These are phyloP conservation scores for Stemphylium lycopersici DNA, from an alignment of 2,329 filamentous ascomycete genomes.

Conservation along the genomic window DNA sequence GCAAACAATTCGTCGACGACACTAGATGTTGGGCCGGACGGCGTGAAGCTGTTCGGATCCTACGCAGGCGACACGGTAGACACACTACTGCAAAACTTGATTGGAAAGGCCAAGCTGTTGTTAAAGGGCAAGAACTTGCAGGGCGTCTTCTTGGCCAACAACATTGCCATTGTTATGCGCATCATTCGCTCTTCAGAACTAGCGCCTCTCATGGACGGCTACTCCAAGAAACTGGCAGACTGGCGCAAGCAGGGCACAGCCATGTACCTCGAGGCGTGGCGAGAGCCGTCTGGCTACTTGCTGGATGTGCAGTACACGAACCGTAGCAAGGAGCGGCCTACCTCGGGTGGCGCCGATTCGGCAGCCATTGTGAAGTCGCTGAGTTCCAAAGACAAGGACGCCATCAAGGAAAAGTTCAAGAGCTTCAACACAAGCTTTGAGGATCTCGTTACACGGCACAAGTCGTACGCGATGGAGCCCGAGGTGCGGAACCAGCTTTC, in stretches of 20 bases:
- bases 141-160: slow-evolving; percentile 92
- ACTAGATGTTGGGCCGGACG: slow-evolving; percentile 85
- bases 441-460: slow-evolving; percentile 82
- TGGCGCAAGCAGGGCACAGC: slow-evolving; percentile 88
- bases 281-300: slow-evolving; percentile 81
- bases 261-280: slow-evolving; percentile 85
- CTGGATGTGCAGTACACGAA: slow-evolving; percentile 92
- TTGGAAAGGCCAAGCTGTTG: slow-evolving; percentile 72
- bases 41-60: slow-evolving; percentile 83
- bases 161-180: slow-evolving; percentile 80
- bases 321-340: slow-evolving; percentile 67
- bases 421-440: slow-evolving; percentile 91
- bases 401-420: slow-evolving; percentile 94
- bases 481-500: slow-evolving; percentile 83
- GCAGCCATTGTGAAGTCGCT: slow-evolving; percentile 82
- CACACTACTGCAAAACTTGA: slow-evolving; percentile 74
- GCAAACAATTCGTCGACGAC: slow-evolving; percentile 67
- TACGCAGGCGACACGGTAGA: slow-evolving; percentile 92
- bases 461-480: slow-evolving; percentile 83
- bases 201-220: slow-evolving; percentile 67
- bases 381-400: slow-evolving; percentile 89
- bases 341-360: slow-evolving; percentile 72
- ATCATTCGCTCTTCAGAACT: slow-evolving; percentile 84
- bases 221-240: slow-evolving; percentile 72
- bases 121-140: slow-evolving; percentile 76